These are phyloP conservation scores for Auriscalpium vulgare DNA, from an alignment of 768 basidiomycete genomes.

Conservation along the genomic window DNA sequence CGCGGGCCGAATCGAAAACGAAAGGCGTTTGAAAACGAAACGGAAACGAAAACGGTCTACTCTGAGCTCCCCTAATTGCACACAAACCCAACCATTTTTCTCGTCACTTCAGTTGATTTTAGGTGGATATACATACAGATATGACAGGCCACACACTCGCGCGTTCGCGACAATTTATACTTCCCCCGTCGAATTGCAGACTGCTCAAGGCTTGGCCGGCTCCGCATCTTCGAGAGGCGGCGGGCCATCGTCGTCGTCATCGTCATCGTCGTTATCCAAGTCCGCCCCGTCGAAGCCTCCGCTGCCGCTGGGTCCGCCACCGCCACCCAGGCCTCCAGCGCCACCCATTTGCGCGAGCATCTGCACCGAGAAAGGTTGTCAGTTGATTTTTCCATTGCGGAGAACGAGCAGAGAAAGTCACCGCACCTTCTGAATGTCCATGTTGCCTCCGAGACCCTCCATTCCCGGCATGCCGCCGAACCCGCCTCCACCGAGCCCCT, in stretches of 20 bases:
- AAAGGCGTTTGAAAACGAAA: no score
- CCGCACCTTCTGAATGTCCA: constrained; percentile 61
- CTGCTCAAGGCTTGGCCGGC: constrained; percentile 30
- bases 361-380: constrained; percentile 16
- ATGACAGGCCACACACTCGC: no score
- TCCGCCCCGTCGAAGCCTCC: constrained; percentile 19
- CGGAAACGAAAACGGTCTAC: no score
- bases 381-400: neutral
- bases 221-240: constrained; percentile 75
- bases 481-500: constrained; percentile 39
- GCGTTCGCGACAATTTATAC: neutral
- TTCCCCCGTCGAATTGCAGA: neutral
- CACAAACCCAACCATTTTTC: no score
- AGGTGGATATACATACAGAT: no score
- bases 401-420: neutral
- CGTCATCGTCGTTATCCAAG: constrained; percentile 34
- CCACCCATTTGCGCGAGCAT: constrained; percentile 34
- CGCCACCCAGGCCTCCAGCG: constrained; percentile 14
- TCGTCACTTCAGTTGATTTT: no score
- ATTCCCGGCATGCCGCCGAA: constrained; percentile 38
- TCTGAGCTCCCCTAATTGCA: no score
- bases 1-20: no score
- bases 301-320: constrained; percentile 15
- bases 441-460: constrained; percentile 35
- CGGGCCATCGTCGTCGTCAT: constrained; percentile 56